Evolutionary conservation across 306 rosid species (phyloP).

Genomic region (Fragaria nilgerrensis): DNA sequence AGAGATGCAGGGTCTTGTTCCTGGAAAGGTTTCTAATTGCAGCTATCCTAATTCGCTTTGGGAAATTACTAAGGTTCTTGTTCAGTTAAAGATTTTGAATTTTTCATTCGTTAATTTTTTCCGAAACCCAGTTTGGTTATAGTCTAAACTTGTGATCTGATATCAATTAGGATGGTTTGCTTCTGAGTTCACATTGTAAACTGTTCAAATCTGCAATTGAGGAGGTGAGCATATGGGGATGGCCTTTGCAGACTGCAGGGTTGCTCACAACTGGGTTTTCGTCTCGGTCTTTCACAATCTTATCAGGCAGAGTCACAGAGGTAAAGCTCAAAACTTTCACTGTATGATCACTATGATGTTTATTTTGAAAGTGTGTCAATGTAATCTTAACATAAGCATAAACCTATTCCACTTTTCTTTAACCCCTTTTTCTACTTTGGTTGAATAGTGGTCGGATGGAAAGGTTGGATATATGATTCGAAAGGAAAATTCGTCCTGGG

Average conservation of each 20-base stretch:
- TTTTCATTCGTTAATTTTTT: not conserved
- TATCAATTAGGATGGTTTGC: constrained; percentile 54
- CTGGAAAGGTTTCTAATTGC: constrained; percentile 61
- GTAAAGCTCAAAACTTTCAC: constrained; percentile 26
- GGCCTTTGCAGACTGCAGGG: constrained; percentile 97
- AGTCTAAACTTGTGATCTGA: not conserved
- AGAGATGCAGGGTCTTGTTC: constrained; percentile 42
- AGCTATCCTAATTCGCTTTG: constrained; percentile 40
- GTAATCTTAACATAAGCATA: not conserved
- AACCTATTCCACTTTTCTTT: not conserved
- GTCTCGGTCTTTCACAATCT: constrained; percentile 48
- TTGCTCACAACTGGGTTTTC: constrained; percentile 65
- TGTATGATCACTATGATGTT: not conserved
- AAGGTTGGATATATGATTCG: constrained; percentile 48
- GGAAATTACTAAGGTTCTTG: constrained; percentile 69
- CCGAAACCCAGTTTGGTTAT: not conserved
- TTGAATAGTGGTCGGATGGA: constrained; percentile 73
- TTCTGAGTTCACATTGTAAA: constrained; percentile 65
- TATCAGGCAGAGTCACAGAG: constrained; percentile 84
- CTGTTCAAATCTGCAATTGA: constrained; percentile 69
- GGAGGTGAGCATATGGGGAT: constrained; percentile 81
- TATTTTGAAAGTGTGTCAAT: not conserved
- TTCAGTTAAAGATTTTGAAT: no score
- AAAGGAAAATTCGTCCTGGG: constrained; percentile 71
- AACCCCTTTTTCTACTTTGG: not conserved